These are phyloP conservation scores for Ceratocystis huliohia DNA, from an alignment of 2,329 filamentous ascomycete genomes.

Conservation along the genomic window DNA sequence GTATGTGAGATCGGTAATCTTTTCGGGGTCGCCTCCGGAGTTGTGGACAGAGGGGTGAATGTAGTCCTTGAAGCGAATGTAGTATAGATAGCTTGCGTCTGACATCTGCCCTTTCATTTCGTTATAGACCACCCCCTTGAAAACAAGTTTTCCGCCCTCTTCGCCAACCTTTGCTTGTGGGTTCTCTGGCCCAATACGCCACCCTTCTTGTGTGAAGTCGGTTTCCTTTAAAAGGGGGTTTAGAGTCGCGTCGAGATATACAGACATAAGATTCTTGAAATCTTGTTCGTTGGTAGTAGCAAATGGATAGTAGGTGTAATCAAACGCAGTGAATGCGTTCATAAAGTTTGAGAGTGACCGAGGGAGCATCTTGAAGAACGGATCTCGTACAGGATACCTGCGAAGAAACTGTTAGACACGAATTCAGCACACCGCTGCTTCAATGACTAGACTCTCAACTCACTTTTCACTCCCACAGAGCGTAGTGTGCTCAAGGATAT, in stretches of 20 bases:
- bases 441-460: conserved; percentile 21
- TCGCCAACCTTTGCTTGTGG: conserved; percentile 43
- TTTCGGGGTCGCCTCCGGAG: conserved; percentile 88
- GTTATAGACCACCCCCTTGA: conserved; percentile 98
- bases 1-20: conserved; percentile 91
- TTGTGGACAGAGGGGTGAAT: conserved; percentile 93
- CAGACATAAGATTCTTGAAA: conserved; percentile 89
- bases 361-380: conserved; percentile 99
- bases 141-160: conserved; percentile 61
- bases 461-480: conserved; percentile 90
- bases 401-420: conserved; percentile 25
- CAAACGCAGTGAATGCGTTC: conserved; percentile 95
- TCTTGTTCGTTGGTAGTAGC: conserved; percentile 93
- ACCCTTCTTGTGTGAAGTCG: conserved; percentile 93
- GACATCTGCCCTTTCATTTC: conserved; percentile 99
- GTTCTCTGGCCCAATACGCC: conserved; percentile 90
- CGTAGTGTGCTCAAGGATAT: conserved; percentile 96
- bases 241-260: conserved; percentile 90
- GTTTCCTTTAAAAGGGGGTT: conserved; percentile 78
- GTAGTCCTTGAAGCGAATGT: conserved; percentile 87
- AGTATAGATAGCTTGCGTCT: conserved; percentile 89
- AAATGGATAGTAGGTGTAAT: conserved; percentile 96
- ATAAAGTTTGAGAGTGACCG: conserved; percentile 98
- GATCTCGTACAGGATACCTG: conserved; percentile 92
- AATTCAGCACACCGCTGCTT: conserved; percentile 10